A percentile compares a stretch with the other conserved stretches of the same genome.
phyloP scores from a whole-genome alignment of 2,329 filamentous ascomycete species.

The Huntiella omanensis region DNA sequence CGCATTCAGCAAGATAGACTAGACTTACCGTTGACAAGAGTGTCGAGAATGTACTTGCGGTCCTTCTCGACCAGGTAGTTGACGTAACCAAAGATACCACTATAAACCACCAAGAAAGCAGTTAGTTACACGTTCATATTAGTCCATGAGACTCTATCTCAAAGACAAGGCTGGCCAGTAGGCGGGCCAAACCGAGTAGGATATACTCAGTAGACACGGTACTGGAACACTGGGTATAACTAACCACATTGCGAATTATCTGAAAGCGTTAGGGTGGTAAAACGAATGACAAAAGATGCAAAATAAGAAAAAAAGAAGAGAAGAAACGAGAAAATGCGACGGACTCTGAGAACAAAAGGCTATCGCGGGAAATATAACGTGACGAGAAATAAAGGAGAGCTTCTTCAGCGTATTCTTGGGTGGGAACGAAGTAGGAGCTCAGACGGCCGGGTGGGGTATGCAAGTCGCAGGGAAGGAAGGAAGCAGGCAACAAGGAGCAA shows the following conservation, averaged over 20 bases:
- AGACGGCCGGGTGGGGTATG: conserved; percentile 7
- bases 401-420: conserved; percentile 5
- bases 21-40: conserved; percentile 73
- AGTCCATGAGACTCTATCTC: background rate
- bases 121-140: background rate
- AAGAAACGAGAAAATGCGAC: conserved; percentile 2
- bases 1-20: conserved; percentile 14
- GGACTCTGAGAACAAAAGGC: background rate
- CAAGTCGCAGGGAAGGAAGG: conserved; percentile 5
- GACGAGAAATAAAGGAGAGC: conserved; percentile 7
- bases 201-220: background rate
- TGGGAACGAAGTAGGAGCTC: conserved; percentile 2
- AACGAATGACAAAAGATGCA: conserved; percentile 9
- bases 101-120: conserved; percentile 18
- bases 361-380: conserved; percentile 5
- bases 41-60: conserved; percentile 87
- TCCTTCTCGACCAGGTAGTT: conserved; percentile 99
- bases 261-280: conserved; percentile 9
- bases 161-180: conserved; percentile 2
- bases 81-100: conserved; percentile 96
- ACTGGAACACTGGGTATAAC: conserved; percentile 3
- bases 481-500: conserved; percentile 5
- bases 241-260: conserved; percentile 11
- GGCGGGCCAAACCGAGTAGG: background rate
- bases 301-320: conserved; percentile 2